phyloP scores from a whole-genome alignment of 1,139 yeast genomes.

The Geotrichum phurueaensis region DNA sequence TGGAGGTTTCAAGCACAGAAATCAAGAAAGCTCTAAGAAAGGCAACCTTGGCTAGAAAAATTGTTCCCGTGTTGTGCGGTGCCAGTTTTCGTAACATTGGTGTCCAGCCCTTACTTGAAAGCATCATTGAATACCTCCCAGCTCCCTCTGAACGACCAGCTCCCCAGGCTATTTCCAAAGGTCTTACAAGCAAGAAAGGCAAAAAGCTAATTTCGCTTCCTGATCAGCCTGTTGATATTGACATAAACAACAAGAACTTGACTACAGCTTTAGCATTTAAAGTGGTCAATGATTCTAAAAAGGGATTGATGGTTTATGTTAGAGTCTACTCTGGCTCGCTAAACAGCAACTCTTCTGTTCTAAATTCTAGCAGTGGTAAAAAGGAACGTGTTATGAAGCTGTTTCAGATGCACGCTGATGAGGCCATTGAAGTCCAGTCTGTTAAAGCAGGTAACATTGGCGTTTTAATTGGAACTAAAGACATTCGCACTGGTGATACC shows the following conservation, averaged over 20 bases:
- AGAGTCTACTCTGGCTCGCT: slow-evolving; percentile 82
- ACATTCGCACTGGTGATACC: slow-evolving; percentile 86
- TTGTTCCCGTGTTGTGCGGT: slow-evolving; percentile 86
- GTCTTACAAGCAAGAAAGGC: slow-evolving; percentile 12
- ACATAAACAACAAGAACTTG: slow-evolving; percentile 50
- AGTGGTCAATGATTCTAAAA: slow-evolving; percentile 70
- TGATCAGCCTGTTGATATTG: slow-evolving; percentile 44
- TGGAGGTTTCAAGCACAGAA: slow-evolving; percentile 46
- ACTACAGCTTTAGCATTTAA: slow-evolving; percentile 87
- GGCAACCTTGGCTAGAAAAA: slow-evolving; percentile 51
- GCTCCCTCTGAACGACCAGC: slow-evolving; percentile 61
- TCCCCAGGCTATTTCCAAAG: slow-evolving; percentile 43
- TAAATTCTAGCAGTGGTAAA: slow-evolving; percentile 66
- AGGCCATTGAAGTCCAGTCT: slow-evolving; percentile 60
- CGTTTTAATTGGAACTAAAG: slow-evolving; percentile 72
- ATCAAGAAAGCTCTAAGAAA: slow-evolving; percentile 55
- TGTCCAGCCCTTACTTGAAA: slow-evolving; percentile 88
- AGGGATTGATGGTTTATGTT: slow-evolving; percentile 81
- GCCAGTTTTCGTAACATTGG: slow-evolving; percentile 91
- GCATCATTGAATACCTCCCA: slow-evolving; percentile 70
- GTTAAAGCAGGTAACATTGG: slow-evolving; percentile 82
- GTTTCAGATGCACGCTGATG: slow-evolving; percentile 82
- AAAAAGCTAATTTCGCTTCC: slow-evolving; percentile 33
- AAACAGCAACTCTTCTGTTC: slow-evolving; percentile 52
- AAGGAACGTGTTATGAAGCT: slow-evolving; percentile 62